Evolutionary conservation across 225 moss, liverwort and hornwort species (phyloP), one percentile per base, ranked within the genome.

Genomic region (Marchantia polymorpha): DNA sequence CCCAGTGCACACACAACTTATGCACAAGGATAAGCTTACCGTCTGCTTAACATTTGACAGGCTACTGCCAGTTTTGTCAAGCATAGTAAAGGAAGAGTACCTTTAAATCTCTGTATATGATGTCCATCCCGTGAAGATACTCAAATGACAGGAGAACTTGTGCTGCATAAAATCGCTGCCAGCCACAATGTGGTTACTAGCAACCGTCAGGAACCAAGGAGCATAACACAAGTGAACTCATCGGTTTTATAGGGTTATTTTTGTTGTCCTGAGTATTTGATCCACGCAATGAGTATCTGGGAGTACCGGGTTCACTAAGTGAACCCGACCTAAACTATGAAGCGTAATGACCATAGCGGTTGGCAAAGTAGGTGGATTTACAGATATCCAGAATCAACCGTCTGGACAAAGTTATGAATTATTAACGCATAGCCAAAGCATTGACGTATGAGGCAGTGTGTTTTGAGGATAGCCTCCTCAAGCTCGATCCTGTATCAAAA

Each of bases 111-210:
- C 96, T 85, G 65, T 97, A 97, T 77, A 97, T 97, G 46, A 97
- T 94, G 64, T 97, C 94, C 91, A 92, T 90, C 80, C 12, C 79
- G 74, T 97, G 96, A 68, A 97, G 82, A 83, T 97, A 92, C 83
- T 94, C 94, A 87, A 97, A 97, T 25, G 96, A 90, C 47, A 93
- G 83, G 64, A 97, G 85, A 39, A 97, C 96, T 91, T 97, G 94
- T 59, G 90, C 90, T 52, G 94, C 96, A 80, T 97, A 97, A 83
- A 97, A 97, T 52, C 94, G 86, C 96, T 96, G 91, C 78, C 25
- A 65, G 65, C 61, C n/a, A 23, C 1, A 23, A 13, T 67, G 67
- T 30, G 27, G 10, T 29, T 67, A 25, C 27, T 11, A 30, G 67
- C 14, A 8, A 54, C 9, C 9, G 73, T 73, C 53, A 55, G 6